Evolutionary conservation across 805 yeast species (phyloP), one percentile per base, ranked within the genome.

Genomic region (Zygotorulaspora danielsina): DNA sequence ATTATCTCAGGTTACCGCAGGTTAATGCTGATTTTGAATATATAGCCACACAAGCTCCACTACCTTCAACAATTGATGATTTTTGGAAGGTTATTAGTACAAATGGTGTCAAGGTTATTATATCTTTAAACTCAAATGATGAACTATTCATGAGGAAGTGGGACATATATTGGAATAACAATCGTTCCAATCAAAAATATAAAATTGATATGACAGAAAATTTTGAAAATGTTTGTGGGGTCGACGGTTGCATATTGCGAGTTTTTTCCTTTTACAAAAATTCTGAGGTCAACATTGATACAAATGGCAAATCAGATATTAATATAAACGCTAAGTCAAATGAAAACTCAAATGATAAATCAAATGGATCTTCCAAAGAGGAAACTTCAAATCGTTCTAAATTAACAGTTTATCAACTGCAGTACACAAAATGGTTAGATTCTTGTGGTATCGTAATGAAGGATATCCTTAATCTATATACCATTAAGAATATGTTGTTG

Each of bases 1-100:
- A 89, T n/a, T 82, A 84, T 60, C 63, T 84, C 16, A 53, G 46
- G 20, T 52, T 65, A 42, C 69, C 50, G 54, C 71, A 54, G 50
- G 69, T 60, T 51, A 70, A 54, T 54, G 66, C 47, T 3, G 54
- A 56, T 40, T 64, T 49, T 57, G 55, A 69, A 26, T 84, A 82
- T 54, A 84, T 89, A 46, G 96, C 95, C 0, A 76, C 95, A 1
- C 96, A 90, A 57, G 98, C 96, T 1, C 98, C 98, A 2, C 59
- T 84, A 30, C 70, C 69, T 2, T 71, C 75, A 15, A 90, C 97
- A 0, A 71, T 81, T 30, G 84, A 81, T 22, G 96, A 90, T 59
- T 90, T 93, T 55, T 90, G 96, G 96, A 82, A 79, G 48, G 84
- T 87, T 58, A 75, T 85, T 0, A 69, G 78, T 43, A 75, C 80